A percentile compares a stretch with the other conserved stretches of the same genome.
Conservation (phyloP, 2,329 filamentous ascomycete species). For the Fusarium nematophilum region DNA sequence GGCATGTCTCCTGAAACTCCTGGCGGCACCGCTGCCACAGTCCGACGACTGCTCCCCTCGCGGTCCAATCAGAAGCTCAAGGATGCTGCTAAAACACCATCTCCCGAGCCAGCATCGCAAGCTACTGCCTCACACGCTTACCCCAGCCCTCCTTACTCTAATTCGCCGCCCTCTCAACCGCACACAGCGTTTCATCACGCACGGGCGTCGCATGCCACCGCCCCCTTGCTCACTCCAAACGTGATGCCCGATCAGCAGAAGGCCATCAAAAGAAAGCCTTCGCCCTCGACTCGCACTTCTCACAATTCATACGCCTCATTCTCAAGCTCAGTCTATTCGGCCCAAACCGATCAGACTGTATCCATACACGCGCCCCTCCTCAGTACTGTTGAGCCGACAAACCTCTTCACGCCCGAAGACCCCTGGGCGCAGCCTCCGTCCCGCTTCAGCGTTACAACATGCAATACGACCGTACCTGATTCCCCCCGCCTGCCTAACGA, state of each 20-base stretch:
- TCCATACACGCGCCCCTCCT: slow-evolving; percentile 24
- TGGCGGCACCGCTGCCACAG: slow-evolving; percentile 43
- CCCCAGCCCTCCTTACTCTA: slow-evolving; percentile 50
- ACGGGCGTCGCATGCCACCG: slow-evolving; percentile 32
- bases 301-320: slow-evolving; percentile 47
- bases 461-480: slow-evolving; percentile 59
- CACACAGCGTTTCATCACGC: slow-evolving; percentile 13
- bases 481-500: slow-evolving; percentile 42
- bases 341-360: slow-evolving; percentile 41
- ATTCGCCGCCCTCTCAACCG: slow-evolving; percentile 35
- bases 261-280: slow-evolving; percentile 60
- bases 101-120: slow-evolving; percentile 33
- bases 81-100: slow-evolving; percentile 40
- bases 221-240: slow-evolving; percentile 36
- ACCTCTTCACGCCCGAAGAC: slow-evolving; percentile 41
- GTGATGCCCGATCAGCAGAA: slow-evolving; percentile 47
- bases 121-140: slow-evolving; percentile 41
- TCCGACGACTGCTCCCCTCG: slow-evolving; percentile 52
- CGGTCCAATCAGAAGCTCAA: slow-evolving; percentile 48
- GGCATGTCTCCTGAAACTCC: slow-evolving; percentile 52
- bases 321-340: slow-evolving; percentile 52
- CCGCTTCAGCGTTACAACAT: slow-evolving; percentile 73
- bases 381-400: slow-evolving; percentile 22
- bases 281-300: slow-evolving; percentile 46
- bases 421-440: slow-evolving; percentile 65